Conservation (phyloP, 2,329 filamentous ascomycete species). For the Stagonosporopsis rhizophila region DNA sequence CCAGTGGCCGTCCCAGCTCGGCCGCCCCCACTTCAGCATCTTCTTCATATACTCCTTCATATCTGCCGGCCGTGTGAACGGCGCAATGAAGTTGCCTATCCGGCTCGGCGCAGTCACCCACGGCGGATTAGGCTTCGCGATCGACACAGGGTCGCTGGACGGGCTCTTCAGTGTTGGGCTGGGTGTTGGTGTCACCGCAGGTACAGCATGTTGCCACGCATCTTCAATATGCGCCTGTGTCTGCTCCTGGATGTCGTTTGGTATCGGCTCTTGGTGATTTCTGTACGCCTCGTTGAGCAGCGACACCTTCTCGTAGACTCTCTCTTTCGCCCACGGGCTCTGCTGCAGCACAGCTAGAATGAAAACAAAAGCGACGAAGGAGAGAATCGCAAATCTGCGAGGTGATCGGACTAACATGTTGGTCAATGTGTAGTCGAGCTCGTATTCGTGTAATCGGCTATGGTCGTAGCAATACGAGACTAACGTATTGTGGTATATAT, state of each 20-base stretch:
- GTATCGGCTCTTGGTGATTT: constrained; percentile 24
- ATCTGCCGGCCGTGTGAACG: constrained; percentile 29
- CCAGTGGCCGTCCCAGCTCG: constrained; percentile 51
- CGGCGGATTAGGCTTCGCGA: constrained; percentile 28
- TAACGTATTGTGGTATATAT: constrained; percentile 27
- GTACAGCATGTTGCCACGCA: constrained; percentile 31
- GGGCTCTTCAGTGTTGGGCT: constrained; percentile 17
- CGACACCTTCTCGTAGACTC: constrained; percentile 38
- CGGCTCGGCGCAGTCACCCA: constrained; percentile 34
- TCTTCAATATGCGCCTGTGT: constrained; percentile 29
- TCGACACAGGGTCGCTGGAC: constrained; percentile 10
- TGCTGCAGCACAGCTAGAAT: constrained; percentile 39
- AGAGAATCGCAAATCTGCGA: constrained; percentile 48
- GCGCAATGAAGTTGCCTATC: constrained; percentile 23
- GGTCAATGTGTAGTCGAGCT: constrained; percentile 21
- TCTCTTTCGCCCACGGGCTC: constrained; percentile 36
- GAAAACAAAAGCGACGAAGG: constrained; percentile 44
- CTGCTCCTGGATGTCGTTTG: constrained; percentile 17
- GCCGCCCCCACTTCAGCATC: constrained; percentile 53
- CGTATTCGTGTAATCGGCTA: constrained; percentile 29
- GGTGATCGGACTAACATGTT: constrained; percentile 48
- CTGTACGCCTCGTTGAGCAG: constrained; percentile 25
- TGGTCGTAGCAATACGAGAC: constrained; percentile 20
- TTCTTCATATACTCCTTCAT: constrained; percentile 50
- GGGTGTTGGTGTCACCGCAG: constrained; percentile 7